phyloP scores from a whole-genome alignment of 176 grass and related monocot species.

The Musa troglodytarum region DNA sequence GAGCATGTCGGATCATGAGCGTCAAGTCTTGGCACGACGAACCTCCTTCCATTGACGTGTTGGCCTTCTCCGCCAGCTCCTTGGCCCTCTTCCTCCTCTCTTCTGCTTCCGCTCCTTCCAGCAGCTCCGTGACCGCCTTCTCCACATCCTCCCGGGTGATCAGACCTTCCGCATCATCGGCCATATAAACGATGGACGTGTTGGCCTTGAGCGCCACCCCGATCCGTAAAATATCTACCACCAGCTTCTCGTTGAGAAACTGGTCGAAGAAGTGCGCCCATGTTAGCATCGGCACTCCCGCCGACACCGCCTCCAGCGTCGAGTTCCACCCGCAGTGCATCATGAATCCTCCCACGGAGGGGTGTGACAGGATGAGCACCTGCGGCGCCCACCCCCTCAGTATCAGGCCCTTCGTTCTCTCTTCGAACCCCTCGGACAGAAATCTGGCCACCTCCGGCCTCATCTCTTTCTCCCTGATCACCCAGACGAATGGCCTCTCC shows the following conservation, averaged over 20 bases:
- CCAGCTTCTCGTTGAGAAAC: conserved; percentile 30
- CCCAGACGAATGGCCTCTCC: conserved; percentile 41
- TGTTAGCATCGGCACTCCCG: conserved; percentile 28
- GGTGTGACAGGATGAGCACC: conserved; percentile 32
- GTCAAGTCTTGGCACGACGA: conserved; percentile 19
- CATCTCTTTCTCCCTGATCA: conserved; percentile 3
- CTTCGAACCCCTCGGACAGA: conserved; percentile 32
- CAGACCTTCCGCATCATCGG: not conserved
- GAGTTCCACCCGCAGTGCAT: conserved; percentile 48
- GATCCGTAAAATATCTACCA: conserved; percentile 25
- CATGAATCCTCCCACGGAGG: conserved; percentile 25
- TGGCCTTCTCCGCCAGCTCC: conserved; percentile 18
- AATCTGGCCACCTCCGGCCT: conserved; percentile 20
- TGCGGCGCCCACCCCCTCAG: conserved; percentile 36
- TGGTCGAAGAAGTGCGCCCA: conserved; percentile 36
- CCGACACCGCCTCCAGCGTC: conserved; percentile 21
- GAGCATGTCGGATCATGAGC: conserved; percentile 19
- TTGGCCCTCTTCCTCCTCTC: conserved; percentile 19
- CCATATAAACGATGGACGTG: not conserved
- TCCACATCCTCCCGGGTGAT: conserved; percentile 17
- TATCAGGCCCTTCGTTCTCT: conserved; percentile 34
- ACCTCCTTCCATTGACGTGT: conserved; percentile 27
- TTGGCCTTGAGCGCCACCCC: conserved; percentile 22
- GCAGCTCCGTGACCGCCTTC: conserved; percentile 15
- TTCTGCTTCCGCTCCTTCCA: conserved; percentile 17